Conservation (phyloP, 164 flowering plant genomes). For the Kingdonia uniflora region DNA sequence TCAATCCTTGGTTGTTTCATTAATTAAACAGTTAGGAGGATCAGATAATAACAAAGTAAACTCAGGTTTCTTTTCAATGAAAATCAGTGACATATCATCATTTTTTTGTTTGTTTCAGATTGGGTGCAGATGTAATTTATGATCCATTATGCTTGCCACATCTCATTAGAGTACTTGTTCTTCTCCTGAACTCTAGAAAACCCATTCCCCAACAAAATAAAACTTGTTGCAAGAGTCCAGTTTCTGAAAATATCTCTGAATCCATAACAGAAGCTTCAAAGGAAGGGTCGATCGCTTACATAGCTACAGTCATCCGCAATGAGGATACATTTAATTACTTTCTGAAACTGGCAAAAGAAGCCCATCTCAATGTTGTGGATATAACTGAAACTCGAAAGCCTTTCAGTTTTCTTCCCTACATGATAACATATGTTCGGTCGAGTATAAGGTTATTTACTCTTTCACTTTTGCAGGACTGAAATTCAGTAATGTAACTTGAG, state of each 20-base stretch:
- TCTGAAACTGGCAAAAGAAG: conserved; percentile 35
- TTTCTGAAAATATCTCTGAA: neutral
- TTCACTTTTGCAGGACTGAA: conserved; percentile 12
- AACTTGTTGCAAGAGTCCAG: neutral
- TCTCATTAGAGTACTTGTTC: conserved; percentile 54
- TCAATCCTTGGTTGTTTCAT: no score
- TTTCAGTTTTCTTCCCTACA: conserved; percentile 57
- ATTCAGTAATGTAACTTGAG: neutral
- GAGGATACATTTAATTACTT: conserved; percentile 60
- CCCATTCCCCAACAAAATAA: neutral
- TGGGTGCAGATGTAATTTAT: conserved; percentile 94
- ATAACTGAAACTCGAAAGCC: conserved; percentile 38
- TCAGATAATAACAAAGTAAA: no score
- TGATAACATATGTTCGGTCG: conserved; percentile 55
- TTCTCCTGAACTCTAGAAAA: conserved; percentile 27
- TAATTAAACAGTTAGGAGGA: no score
- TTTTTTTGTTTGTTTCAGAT: conserved; percentile 26
- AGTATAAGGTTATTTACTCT: conserved; percentile 34
- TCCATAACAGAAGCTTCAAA: neutral
- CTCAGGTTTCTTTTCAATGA: no score
- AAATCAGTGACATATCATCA: no score
- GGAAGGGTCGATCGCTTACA: conserved; percentile 43
- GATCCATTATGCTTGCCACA: conserved; percentile 76
- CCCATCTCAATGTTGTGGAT: conserved; percentile 45
- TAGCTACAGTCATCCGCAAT: conserved; percentile 83